Evolutionary conservation across 1,139 yeast species (phyloP), one percentile per base, ranked within the genome.

Genomic region (Yamadazyma siamensis): DNA sequence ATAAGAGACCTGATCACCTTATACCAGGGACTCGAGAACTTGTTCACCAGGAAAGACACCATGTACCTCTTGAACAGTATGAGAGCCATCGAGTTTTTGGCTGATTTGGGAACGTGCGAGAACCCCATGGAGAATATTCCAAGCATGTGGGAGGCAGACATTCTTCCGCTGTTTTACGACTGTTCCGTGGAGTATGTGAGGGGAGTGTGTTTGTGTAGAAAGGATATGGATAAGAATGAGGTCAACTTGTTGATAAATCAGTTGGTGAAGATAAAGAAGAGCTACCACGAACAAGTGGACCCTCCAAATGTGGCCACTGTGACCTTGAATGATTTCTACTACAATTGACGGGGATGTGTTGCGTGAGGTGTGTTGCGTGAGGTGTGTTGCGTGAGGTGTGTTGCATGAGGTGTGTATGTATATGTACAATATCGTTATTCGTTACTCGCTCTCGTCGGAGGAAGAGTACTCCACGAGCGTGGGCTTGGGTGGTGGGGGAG

Each of bases 101-200:
- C 81, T 47, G 86, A 80, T 38, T 62, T 86, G 35, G 75, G 81
- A 18, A 76, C 79, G 15, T 72, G 76, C 47, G 71, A 72, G 1
- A 62, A 74, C 30, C 66, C 71, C 12, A 38, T 52, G 38, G 71
- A 65, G 10, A 71, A 70, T 23, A 67, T 76, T 38, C 61, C 80
- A 33, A 65, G 74, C 33, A 70, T 74, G 34, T 81, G 86, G 85
- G 67, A 63, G 36, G 59, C 71, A 25, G 66, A 62, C 30, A 71
- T 79, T 24, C 58, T 82, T 32, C 62, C 63, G 4, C 70, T 72
- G 14, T 86, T 80, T 56, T 75, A 79, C 47, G 78, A 77, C 45
- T 73, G 88, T 43, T 79, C 94, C 6, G 63, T 75, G 4, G 80
- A 73, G 32, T 80, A 85, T 50, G 69, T 89, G 41, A 77, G 75